These are phyloP conservation scores for Neurospora sublineolata DNA, from an alignment of 495 filamentous ascomycete species.

Conservation along the genomic window DNA sequence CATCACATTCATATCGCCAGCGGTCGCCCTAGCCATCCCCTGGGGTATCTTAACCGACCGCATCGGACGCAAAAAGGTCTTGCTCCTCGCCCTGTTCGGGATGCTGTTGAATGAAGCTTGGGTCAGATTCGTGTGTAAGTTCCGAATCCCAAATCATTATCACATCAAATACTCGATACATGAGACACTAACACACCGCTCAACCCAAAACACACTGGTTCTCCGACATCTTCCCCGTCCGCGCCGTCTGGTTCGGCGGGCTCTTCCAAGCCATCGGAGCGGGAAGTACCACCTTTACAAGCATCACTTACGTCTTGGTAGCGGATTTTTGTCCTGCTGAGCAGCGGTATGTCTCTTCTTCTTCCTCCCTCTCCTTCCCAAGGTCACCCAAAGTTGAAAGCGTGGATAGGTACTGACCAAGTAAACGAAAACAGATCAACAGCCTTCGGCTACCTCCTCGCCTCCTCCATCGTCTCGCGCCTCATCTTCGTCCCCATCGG, in stretches of 20 bases:
- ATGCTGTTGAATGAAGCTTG: conserved; percentile 24
- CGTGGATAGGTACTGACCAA: too few relatives aligned
- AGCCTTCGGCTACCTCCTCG: conserved; percentile 40
- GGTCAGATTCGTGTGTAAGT: conserved; percentile 21
- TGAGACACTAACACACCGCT: too few relatives aligned
- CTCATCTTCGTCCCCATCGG: conserved; percentile 29
- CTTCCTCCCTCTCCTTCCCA: too few relatives aligned
- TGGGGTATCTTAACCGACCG: conserved; percentile 37
- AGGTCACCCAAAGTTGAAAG: too few relatives aligned
- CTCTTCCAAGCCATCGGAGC: conserved; percentile 41
- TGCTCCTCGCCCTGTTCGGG: conserved; percentile 26
- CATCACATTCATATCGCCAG: too few relatives aligned
- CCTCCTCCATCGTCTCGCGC: conserved; percentile 5
- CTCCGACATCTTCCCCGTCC: conserved; percentile 32
- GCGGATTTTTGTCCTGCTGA: conserved; percentile 42
- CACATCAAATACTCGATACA: too few relatives aligned
- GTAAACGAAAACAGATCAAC: conserved; percentile 28
- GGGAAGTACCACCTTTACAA: conserved; percentile 34
- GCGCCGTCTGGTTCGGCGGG: conserved; percentile 40
- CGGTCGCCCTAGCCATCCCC: conserved; percentile 28
- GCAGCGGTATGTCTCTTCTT: conserved; percentile 26
- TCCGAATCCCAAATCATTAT: not conserved
- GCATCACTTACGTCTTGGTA: conserved; percentile 43
- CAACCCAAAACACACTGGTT: conserved; percentile 14
- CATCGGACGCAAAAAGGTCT: conserved; percentile 33